A percentile compares a stretch with the other conserved stretches of the same genome.
Evolutionary conservation across 1,284 basidiomycete species (phyloP).

Genomic region (Melampsora americana): DNA sequence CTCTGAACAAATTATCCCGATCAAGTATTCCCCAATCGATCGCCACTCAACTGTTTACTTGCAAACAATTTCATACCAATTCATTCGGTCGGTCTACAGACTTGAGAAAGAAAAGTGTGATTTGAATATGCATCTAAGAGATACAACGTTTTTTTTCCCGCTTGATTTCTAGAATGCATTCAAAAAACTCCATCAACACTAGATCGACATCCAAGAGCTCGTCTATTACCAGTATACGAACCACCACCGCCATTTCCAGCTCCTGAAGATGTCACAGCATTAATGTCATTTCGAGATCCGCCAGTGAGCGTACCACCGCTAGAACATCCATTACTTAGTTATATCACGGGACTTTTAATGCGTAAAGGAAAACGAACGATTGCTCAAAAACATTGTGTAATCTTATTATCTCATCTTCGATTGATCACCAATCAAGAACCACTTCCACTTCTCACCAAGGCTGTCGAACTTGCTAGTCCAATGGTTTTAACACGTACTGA

Average conservation of each 20-base stretch:
- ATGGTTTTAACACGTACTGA: conserved; percentile 25
- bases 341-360: conserved; percentile 34
- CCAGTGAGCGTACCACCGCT: conserved; percentile 30
- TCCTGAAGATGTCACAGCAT: conserved; percentile 6
- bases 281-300: conserved; percentile 36
- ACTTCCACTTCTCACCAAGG: conserved; percentile 35
- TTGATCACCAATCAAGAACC: conserved; percentile 32
- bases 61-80: not conserved
- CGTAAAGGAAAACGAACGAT: conserved; percentile 38
- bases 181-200: not conserved
- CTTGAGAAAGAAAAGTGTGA: not conserved
- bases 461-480: conserved; percentile 30
- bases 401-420: conserved; percentile 21
- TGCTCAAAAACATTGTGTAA: conserved; percentile 36
- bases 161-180: not conserved
- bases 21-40: not conserved
- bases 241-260: conserved; percentile 40
- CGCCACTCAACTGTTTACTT: not conserved
- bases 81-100: not conserved
- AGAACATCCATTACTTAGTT: conserved; percentile 32
- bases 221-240: conserved; percentile 28
- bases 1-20: not conserved
- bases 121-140: not conserved
- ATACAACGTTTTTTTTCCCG: not conserved
- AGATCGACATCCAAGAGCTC: conserved; percentile 37